Percentiles rank a stretch among this genome's conserved stretches.
phyloP scores from a whole-genome alignment of 2,329 filamentous ascomycete genomes.

The Aspergillus sp. region DNA sequence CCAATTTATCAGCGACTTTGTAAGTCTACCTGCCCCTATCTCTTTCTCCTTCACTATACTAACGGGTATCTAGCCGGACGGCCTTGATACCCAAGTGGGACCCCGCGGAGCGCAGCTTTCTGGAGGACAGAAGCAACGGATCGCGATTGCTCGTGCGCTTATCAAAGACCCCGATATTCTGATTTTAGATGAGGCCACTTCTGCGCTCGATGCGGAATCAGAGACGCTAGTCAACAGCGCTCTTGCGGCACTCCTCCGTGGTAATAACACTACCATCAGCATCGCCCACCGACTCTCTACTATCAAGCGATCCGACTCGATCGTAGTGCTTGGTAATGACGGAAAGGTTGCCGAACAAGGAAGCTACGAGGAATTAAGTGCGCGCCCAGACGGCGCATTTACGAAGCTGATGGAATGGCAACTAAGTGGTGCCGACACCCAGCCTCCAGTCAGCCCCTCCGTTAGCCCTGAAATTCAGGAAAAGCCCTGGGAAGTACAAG shows the following conservation, averaged over 20 bases:
- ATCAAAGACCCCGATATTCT: conserved; percentile 96
- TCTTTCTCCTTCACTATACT: not conserved
- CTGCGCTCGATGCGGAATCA: conserved; percentile 91
- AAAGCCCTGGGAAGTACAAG: conserved; percentile 51
- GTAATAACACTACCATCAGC: conserved; percentile 93
- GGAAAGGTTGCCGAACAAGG: conserved; percentile 90
- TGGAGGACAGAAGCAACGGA: conserved; percentile 95
- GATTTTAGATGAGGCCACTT: conserved; percentile 95
- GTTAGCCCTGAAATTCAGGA: conserved; percentile 46
- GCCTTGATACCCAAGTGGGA: conserved; percentile 90
- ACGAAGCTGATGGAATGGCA: conserved; percentile 99
- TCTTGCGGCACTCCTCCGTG: conserved; percentile 73
- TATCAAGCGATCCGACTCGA: conserved; percentile 91
- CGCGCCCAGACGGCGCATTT: conserved; percentile 77
- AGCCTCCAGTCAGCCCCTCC: conserved; percentile 23
- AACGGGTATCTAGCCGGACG: conserved; percentile 64
- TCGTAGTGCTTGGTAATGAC: conserved; percentile 85
- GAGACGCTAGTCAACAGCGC: conserved; percentile 96
- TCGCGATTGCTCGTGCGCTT: conserved; percentile 91
- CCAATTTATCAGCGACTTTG: conserved; percentile 91
- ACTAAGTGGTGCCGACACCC: conserved; percentile 75
- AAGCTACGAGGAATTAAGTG: conserved; percentile 73
- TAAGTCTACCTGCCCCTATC: conserved; percentile 40
- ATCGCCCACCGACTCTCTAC: conserved; percentile 95
- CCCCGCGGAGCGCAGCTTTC: conserved; percentile 90